Percentiles rank a stretch among this genome's conserved stretches.
These are phyloP conservation scores for Dryas integrifolia DNA, from an alignment of 331 rosid genomes.

Conservation along the genomic window DNA sequence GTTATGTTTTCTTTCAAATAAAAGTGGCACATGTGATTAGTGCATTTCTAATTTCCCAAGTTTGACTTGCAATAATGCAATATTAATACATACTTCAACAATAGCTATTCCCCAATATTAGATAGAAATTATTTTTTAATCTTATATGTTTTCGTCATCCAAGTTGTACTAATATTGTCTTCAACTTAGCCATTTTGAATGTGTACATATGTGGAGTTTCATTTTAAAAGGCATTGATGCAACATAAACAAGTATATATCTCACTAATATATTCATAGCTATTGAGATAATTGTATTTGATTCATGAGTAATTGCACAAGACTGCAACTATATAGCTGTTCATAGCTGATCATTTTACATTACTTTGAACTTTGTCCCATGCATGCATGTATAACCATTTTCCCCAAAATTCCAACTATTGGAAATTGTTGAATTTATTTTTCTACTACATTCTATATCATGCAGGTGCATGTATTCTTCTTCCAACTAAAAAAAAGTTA, in stretches of 20 bases:
- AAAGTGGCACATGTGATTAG: slow-evolving; percentile 25
- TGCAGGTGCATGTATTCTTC: background rate
- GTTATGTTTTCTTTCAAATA: slow-evolving; percentile 23
- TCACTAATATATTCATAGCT: too few species aligned
- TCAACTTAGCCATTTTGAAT: too few species aligned
- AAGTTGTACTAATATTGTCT: background rate
- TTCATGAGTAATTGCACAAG: too few species aligned
- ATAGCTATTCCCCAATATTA: background rate
- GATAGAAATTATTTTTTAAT: background rate
- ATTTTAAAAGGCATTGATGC: too few species aligned
- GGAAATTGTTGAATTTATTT: background rate
- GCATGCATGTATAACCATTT: background rate
- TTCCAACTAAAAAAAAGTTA: background rate
- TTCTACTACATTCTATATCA: background rate
- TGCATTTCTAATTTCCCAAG: background rate
- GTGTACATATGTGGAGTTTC: too few species aligned
- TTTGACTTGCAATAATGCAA: slow-evolving; percentile 23
- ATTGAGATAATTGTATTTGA: too few species aligned
- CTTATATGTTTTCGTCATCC: background rate
- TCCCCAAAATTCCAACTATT: background rate
- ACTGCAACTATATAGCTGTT: too few species aligned
- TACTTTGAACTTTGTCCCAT: background rate
- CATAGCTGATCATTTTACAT: background rate
- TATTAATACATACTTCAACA: background rate
- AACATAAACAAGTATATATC: too few species aligned